Conservation (phyloP, 805 yeast species). For the Teunomyces stri region DNA sequence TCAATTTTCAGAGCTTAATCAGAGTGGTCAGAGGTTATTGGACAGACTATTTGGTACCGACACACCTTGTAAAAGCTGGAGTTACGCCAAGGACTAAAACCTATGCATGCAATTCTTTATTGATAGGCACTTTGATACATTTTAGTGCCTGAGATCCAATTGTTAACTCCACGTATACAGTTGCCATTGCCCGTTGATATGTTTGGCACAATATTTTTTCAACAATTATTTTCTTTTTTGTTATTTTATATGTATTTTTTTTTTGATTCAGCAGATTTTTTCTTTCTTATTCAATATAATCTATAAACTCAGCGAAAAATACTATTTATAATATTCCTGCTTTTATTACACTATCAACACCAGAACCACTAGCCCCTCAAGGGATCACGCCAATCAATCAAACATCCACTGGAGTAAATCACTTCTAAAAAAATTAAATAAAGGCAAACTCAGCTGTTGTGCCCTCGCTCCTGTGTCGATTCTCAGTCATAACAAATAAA, state of each 20-base stretch:
- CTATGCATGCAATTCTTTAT: not conserved
- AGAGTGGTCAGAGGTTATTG: not conserved
- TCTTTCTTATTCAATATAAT: conserved; percentile 2
- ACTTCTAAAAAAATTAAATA: not conserved
- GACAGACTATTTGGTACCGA: not conserved
- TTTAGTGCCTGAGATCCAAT: not conserved
- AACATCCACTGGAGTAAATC: not conserved
- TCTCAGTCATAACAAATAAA: conserved; percentile 4
- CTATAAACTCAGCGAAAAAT: conserved; percentile 4
- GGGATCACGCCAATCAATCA: conserved; percentile 2
- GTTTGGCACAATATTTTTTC: conserved; percentile 1
- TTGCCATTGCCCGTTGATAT: conserved; percentile 1
- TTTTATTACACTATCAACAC: conserved; percentile 1
- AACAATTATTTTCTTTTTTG: not conserved
- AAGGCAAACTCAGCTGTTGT: not conserved
- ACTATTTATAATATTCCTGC: conserved; percentile 2
- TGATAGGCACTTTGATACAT: not conserved
- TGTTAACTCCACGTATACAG: not conserved
- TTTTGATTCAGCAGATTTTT: conserved; percentile 3
- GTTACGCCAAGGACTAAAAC: not conserved
- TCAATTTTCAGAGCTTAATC: conserved; percentile 3
- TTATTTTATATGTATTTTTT: conserved; percentile 1
- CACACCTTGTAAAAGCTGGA: not conserved
- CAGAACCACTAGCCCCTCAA: not conserved
- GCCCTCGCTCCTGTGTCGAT: not conserved